Percentiles rank a stretch among this genome's conserved stretches.
phyloP scores from a whole-genome alignment of 768 basidiomycete species.

The Lactifluus echinatus region DNA sequence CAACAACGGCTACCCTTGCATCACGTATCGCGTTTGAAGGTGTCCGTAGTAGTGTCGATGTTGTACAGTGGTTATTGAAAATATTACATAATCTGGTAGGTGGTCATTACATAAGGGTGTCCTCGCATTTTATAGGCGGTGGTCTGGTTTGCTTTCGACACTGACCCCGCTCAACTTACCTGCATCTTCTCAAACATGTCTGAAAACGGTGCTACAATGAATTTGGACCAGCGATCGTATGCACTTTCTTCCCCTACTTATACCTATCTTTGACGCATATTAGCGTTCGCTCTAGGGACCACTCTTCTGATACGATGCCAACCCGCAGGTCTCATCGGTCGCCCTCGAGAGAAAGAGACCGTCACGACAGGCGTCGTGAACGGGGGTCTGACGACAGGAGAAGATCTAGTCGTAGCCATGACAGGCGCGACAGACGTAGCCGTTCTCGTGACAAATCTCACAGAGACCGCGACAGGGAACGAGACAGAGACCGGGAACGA shows the following conservation, averaged over 20 bases:
- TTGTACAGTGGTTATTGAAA: no score
- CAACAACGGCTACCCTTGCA: not conserved
- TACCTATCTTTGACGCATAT: not conserved
- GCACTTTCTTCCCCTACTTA: not conserved
- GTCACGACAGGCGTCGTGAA: constrained; percentile 47
- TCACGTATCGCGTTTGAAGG: no score
- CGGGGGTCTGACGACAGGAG: constrained; percentile 44
- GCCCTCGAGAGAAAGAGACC: constrained; percentile 53
- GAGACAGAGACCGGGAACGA: constrained; percentile 37
- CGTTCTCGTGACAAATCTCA: constrained; percentile 33
- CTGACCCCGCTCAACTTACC: not conserved
- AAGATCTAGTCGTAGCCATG: constrained; percentile 54
- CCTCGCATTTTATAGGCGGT: not conserved
- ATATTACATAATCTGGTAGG: not conserved
- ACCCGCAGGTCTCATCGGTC: constrained; percentile 69
- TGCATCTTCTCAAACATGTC: constrained; percentile 9
- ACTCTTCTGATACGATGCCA: constrained; percentile 68
- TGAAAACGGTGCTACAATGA: constrained; percentile 13
- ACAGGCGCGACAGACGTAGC: constrained; percentile 36
- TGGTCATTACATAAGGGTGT: constrained; percentile 10
- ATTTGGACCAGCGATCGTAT: constrained; percentile 21
- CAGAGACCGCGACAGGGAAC: constrained; percentile 42
- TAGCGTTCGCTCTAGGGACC: constrained; percentile 48
- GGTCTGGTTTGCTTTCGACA: constrained; percentile 1
- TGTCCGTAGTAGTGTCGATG: no score